phyloP scores from a whole-genome alignment of 208 protist species.

The Lotmaria passim region DNA sequence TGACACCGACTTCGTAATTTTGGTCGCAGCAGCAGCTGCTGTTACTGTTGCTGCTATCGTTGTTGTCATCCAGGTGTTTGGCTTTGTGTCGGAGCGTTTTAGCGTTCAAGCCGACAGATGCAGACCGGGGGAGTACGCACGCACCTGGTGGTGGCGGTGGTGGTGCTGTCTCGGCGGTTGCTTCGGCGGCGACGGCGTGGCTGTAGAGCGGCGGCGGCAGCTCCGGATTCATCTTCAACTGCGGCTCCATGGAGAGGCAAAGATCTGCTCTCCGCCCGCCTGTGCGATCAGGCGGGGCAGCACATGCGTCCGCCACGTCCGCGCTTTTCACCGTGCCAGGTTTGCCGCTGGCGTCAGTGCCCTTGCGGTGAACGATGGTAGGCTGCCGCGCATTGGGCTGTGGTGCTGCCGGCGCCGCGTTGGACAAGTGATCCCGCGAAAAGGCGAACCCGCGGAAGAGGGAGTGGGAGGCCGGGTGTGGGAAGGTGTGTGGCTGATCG shows the following conservation, averaged over 20 bases:
- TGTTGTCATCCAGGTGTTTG: too few species aligned
- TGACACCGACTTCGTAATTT: too few species aligned
- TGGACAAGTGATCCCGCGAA: background rate
- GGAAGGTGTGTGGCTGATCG: background rate
- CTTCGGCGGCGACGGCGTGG: too few species aligned
- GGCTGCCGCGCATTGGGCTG: background rate
- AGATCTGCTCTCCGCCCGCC: background rate
- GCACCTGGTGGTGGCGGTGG: too few species aligned
- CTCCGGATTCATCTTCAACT: background rate
- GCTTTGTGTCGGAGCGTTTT: too few species aligned
- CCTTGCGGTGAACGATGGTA: background rate
- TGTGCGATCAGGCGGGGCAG: background rate
- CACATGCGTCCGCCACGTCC: too few species aligned
- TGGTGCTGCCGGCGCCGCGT: background rate
- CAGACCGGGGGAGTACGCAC: too few species aligned
- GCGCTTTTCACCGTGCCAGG: background rate
- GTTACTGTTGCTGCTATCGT: background rate
- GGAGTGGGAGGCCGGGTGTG: conserved; percentile 1
- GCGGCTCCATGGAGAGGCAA: background rate
- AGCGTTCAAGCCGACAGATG: too few species aligned
- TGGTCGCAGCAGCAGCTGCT: too few species aligned
- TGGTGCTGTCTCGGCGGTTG: too few species aligned
- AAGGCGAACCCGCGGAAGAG: background rate
- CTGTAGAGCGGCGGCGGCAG: conserved; percentile 22
- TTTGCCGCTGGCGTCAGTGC: background rate